Evolutionary conservation across 768 basidiomycete species (phyloP).

Genomic region (Boletus pseudo-olivaceus): DNA sequence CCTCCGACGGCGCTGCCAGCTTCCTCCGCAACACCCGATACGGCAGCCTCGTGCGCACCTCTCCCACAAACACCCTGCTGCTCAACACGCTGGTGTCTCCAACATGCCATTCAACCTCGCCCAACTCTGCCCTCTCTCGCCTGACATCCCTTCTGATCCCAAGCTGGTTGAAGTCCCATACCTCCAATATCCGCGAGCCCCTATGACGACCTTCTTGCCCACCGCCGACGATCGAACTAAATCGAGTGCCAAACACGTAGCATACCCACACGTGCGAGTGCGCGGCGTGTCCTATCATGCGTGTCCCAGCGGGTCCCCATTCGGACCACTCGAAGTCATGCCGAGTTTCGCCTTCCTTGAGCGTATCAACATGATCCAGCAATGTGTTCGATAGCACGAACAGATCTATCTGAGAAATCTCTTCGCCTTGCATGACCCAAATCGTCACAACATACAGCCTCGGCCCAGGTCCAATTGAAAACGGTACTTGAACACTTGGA

Average conservation of each 20-base stretch:
- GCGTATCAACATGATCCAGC: slow-evolving; percentile 23
- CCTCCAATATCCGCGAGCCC: slow-evolving; percentile 27
- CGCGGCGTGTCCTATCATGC: slow-evolving; percentile 37
- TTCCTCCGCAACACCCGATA: slow-evolving; percentile 37
- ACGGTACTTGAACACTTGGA: slow-evolving; percentile 39
- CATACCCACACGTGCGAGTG: slow-evolving; percentile 53
- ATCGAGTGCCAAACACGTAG: slow-evolving; percentile 51
- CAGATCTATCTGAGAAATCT: slow-evolving; percentile 34
- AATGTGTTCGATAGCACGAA: slow-evolving; percentile 42
- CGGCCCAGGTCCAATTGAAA: slow-evolving; percentile 39
- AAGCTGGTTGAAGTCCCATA: slow-evolving; percentile 53
- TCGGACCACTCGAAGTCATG: slow-evolving; percentile 41
- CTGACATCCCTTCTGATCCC: slow-evolving; percentile 31
- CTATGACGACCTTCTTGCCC: slow-evolving; percentile 9
- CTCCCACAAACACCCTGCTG: slow-evolving; percentile 37
- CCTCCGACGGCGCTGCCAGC: slow-evolving; percentile 12
- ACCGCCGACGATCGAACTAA: slow-evolving; percentile 28
- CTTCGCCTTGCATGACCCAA: slow-evolving; percentile 32
- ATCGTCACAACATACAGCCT: slow-evolving; percentile 48
- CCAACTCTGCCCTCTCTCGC: neutral
- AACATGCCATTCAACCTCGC: slow-evolving; percentile 22
- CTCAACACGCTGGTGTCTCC: slow-evolving; percentile 25
- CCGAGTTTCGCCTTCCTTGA: slow-evolving; percentile 12
- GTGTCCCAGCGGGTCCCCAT: slow-evolving; percentile 51
- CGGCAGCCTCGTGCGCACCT: slow-evolving; percentile 45